A percentile compares a stretch with the other conserved stretches of the same genome.
phyloP scores from a whole-genome alignment of 306 rosid species.

The Quercus variabilis region DNA sequence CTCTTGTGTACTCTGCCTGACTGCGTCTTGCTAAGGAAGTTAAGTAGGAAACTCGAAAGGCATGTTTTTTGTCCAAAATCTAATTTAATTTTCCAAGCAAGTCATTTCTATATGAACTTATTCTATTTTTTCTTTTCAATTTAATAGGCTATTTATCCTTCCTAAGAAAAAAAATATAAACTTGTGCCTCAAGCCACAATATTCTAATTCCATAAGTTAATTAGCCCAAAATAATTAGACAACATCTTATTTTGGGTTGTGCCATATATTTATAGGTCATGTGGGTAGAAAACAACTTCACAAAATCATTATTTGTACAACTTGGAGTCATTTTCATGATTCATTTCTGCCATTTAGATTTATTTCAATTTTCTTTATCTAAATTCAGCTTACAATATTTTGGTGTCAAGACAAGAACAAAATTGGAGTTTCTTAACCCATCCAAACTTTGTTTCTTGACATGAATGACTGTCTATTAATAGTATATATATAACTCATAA shows the following conservation, averaged over 20 bases:
- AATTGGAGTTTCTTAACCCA: too few species aligned
- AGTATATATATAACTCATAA: not conserved
- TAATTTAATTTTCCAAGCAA: not conserved
- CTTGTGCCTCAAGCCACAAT: too few species aligned
- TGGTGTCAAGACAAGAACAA: not conserved
- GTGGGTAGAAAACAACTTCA: too few species aligned
- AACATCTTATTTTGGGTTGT: too few species aligned
- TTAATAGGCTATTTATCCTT: too few species aligned
- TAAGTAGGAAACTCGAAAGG: conserved; percentile 34
- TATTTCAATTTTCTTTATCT: not conserved
- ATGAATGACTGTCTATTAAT: too few species aligned
- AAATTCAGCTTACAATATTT: not conserved
- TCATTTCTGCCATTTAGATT: not conserved
- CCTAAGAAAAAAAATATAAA: too few species aligned
- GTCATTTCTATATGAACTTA: not conserved
- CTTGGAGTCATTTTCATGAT: not conserved
- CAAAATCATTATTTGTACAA: not conserved
- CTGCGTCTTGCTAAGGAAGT: conserved; percentile 44
- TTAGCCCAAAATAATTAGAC: too few species aligned
- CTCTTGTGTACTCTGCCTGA: conserved; percentile 47
- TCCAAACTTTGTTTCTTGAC: not conserved
- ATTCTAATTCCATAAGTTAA: too few species aligned
- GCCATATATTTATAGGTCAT: too few species aligned
- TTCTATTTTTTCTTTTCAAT: too few species aligned
- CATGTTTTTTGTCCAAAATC: conserved; percentile 15